These are phyloP conservation scores for Thermothelomyces thermophilus DNA, from an alignment of 2,329 filamentous ascomycete species.

Conservation along the genomic window DNA sequence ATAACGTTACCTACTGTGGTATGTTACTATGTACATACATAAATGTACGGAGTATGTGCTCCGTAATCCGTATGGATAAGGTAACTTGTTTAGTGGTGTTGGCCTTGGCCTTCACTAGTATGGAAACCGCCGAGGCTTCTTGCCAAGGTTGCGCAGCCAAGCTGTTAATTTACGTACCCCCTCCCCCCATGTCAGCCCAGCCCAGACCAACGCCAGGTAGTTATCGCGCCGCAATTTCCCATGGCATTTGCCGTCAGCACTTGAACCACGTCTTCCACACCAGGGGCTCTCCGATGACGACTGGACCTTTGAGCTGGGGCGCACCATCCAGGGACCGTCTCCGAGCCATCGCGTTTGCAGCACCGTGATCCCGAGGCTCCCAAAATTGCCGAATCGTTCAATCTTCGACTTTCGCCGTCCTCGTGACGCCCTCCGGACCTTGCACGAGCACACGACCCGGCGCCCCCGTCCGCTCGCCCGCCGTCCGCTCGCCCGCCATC, in stretches of 20 bases:
- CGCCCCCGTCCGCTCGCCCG: background rate
- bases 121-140: too few relatives aligned
- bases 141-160: background rate
- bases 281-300: constrained; percentile 8
- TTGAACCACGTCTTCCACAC: constrained; percentile 6
- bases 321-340: background rate
- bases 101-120: too few relatives aligned
- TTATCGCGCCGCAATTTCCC: constrained; percentile 15
- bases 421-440: background rate
- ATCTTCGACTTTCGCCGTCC: background rate
- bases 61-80: too few relatives aligned
- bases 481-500: constrained; percentile 22
- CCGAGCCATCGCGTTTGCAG: background rate
- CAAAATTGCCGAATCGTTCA: background rate
- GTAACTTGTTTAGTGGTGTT: too few relatives aligned
- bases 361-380: background rate
- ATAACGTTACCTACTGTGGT: too few relatives aligned
- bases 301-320: background rate
- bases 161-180: background rate
- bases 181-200: constrained; percentile 7
- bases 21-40: too few relatives aligned
- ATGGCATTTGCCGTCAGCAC: constrained; percentile 14
- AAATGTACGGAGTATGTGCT: too few relatives aligned
- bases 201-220: constrained; percentile 12
- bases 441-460: too few relatives aligned